phyloP scores from a whole-genome alignment of 768 basidiomycete genomes.

The Boletus rubroflammeus region DNA sequence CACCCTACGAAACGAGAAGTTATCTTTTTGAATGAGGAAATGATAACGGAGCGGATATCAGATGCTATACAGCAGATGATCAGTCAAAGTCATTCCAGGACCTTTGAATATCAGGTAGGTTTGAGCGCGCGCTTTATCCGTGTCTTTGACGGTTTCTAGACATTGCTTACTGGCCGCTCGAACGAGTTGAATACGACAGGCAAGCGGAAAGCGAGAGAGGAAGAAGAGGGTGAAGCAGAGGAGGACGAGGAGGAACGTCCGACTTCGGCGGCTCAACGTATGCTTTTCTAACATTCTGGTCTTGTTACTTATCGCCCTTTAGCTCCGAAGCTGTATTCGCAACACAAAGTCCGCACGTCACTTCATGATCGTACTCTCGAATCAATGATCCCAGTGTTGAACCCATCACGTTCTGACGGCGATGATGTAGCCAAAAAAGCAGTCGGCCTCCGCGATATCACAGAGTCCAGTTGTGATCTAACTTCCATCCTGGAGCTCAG shows the following conservation, averaged over 20 bases:
- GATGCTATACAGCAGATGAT: conserved; percentile 69
- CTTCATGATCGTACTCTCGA: conserved; percentile 86
- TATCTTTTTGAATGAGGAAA: conserved; percentile 89
- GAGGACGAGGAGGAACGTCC: conserved; percentile 31
- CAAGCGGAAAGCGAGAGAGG: conserved; percentile 38
- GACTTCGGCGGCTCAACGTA: conserved; percentile 26
- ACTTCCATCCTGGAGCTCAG: conserved; percentile 72
- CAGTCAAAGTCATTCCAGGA: conserved; percentile 59
- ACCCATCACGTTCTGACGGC: conserved; percentile 44
- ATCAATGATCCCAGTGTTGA: conserved; percentile 81
- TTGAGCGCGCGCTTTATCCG: background rate
- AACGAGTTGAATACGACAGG: conserved; percentile 26
- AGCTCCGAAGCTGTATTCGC: conserved; percentile 58
- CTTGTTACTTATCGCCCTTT: conserved; percentile 3
- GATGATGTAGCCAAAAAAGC: conserved; percentile 17
- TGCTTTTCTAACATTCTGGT: background rate
- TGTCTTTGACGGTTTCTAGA: conserved; percentile 36
- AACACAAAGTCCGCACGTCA: conserved; percentile 92
- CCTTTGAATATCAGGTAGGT: conserved; percentile 69
- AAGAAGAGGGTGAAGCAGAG: conserved; percentile 31
- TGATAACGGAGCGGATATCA: conserved; percentile 72
- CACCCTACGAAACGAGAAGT: conserved; percentile 98
- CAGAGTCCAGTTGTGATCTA: conserved; percentile 72
- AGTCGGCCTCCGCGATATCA: conserved; percentile 48
- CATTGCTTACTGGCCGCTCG: conserved; percentile 54